Base-by-base conservation (phyloP, 1,284 basidiomycete genomes). In the Austropuccinia psidii region DNA sequence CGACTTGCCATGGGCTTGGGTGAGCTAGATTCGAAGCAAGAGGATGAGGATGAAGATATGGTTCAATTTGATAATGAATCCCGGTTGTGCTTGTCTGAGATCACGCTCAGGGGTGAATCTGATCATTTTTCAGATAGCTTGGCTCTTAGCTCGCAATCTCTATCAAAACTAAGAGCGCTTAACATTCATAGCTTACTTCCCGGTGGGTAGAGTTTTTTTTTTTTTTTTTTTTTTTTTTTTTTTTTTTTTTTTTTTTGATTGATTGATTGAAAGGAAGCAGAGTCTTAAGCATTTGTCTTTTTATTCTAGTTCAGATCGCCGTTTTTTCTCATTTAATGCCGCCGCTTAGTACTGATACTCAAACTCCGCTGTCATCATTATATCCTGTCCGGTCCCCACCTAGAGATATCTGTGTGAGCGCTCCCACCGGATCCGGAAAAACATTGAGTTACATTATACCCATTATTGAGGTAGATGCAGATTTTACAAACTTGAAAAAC, bases 391-490 rank as follows among this genome's bases (percentile, higher is more conserved):
- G 87, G 77, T 81, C 86, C 66, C 85, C 86, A 31, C 88, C 89
- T 29, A 85, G 85, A 49, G 96, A 99, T 81, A 85, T 94, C 9
- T 95, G 94, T 78, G 90, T 96, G n/a, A 96, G 93, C 5, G 96
- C 96, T 0, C 96, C 96, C 0, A 98, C 95, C 0, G 95, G 95
- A 37, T 94, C 91, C 77, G 95, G 95, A 0, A 98, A 98, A 83
- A 98, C 95, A 0, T 84, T 98, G 24, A 91, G 93, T 15, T 98
- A 98, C 81, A 89, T 89, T 4, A 83, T 98, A 21, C 95, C 95
- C 1, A 90, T 98, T 67, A 84, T 97, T 33, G 91, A 98, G 84
- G 90, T 89, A 76, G 74, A 82, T 72, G 31, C 3, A 62, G 73
- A 21, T 7, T 41, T 35, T 47, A 62, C 74, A 33, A 55, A 52